Base-by-base conservation (phyloP, 257 asterid species). In the Solanum tarapatanum region DNA sequence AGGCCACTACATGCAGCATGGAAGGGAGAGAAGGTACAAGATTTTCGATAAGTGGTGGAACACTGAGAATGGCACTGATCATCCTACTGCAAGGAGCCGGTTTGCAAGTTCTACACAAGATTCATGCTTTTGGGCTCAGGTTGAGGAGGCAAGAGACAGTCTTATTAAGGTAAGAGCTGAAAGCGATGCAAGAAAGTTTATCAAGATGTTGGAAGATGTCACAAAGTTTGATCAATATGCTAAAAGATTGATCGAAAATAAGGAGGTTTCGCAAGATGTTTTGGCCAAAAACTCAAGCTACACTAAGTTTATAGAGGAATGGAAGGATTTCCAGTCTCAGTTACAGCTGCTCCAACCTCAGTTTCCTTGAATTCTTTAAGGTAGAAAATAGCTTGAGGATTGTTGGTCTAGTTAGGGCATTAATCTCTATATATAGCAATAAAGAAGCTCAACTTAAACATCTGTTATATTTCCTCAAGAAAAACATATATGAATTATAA, bases 11-110 rank as follows among this genome's bases (percentile, higher is more conserved):
- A 88, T 93, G 43, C 94, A 89, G 87, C 91, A 95, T 55, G 98
- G 99, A 32, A 90, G 99, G 93, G 95, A 91, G 16, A 93, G 88
- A 58, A 90, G 95, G 92, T 96, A 94, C 90, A 89, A 90, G 90
- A 90, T 95, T 76, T 96, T 94, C 4, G 99, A 96, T 23, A 95
- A 91, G 90, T 96, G 99, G 99, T 95, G 98, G 99, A 88, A 88
- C 12, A 91, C 87, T 1, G 94, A 93, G 5, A 93, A 90, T 51
- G 45, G 86, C 23, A 92, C 90, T 12, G 36, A 13, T 79, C 64
- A 41, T 41, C 35, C 64, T 43, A 14, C n/a, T 26, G 90, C 91
- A 16, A 93, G 99, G 85, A 96, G 94, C 87, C 93, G 89, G 86
- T 94, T 91, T 7, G 99, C 99, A 1, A 84, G 94, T 77, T 87